A percentile compares a stretch with the other conserved stretches of the same genome.
phyloP scores from a whole-genome alignment of 176 grass and related monocot species.

The Rhynchospora tenuis region DNA sequence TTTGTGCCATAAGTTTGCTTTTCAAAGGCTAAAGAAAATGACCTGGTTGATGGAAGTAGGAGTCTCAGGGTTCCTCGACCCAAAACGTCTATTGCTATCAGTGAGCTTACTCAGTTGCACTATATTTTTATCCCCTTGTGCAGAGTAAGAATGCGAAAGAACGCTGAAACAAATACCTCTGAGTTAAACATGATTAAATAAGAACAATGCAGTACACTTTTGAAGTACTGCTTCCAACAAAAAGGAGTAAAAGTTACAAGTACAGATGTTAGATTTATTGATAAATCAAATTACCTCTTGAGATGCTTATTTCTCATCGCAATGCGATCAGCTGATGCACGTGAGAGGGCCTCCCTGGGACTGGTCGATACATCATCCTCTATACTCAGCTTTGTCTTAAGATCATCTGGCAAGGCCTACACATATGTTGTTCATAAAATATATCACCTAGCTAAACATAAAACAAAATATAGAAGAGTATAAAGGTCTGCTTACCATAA shows the following conservation, averaged over 20 bases:
- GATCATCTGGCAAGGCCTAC: constrained; percentile 94
- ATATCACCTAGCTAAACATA: neutral
- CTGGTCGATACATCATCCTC: constrained; percentile 83
- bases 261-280: constrained; percentile 1
- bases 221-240: neutral
- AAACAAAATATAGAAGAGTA: neutral
- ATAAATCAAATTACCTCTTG: constrained; percentile 49
- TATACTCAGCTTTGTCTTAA: constrained; percentile 90
- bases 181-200: neutral
- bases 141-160: constrained; percentile 82
- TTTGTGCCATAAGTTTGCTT: neutral
- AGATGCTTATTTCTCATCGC: constrained; percentile 70
- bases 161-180: constrained; percentile 48
- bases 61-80: constrained; percentile 37
- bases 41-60: constrained; percentile 67
- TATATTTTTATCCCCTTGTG: constrained; percentile 79
- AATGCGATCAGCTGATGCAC: constrained; percentile 59
- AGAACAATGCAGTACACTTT: neutral
- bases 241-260: neutral
- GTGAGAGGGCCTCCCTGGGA: constrained; percentile 87
- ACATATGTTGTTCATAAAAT: constrained; percentile 13
- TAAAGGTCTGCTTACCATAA: constrained; percentile 57
- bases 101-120: constrained; percentile 77
- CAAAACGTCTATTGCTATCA: constrained; percentile 69
- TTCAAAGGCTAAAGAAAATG: constrained; percentile 3